phyloP scores from a whole-genome alignment of 257 asterid genomes.

The Euphrasia confusa region DNA sequence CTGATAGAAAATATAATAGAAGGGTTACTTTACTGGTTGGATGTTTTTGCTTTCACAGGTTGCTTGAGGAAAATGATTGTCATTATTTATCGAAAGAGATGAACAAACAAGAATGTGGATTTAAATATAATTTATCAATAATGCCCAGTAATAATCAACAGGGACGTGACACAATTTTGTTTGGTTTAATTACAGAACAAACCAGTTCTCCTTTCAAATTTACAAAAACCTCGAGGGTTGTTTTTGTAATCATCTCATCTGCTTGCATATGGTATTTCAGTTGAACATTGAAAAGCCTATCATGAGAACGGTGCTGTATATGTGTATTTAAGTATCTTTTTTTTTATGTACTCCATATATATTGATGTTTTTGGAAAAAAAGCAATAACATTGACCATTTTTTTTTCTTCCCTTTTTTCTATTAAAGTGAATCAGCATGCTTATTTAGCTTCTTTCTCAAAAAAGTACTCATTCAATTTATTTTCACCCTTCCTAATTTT shows the following conservation, averaged over 20 bases:
- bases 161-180: background rate
- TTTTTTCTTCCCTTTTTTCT: too few relatives aligned
- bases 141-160: conserved; percentile 7
- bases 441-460: too few relatives aligned
- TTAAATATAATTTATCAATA: background rate
- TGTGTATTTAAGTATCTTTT: too few relatives aligned
- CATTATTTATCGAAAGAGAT: conserved; percentile 2
- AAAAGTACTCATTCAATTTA: too few relatives aligned
- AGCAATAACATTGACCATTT: too few relatives aligned
- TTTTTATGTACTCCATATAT: too few relatives aligned
- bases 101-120: background rate
- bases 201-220: background rate
- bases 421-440: too few relatives aligned
- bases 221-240: background rate
- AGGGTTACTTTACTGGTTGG: conserved; percentile 24
- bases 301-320: too few relatives aligned
- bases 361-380: too few relatives aligned
- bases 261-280: background rate
- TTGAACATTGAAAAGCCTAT: background rate
- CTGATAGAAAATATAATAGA: conserved; percentile 24
- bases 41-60: conserved; percentile 16
- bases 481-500: too few relatives aligned
- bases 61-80: conserved; percentile 5
- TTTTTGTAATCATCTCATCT: conserved; percentile 1
- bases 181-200: background rate